Conservation (phyloP, 129 eudicot genomes). For the Pittosporum tobira region DNA sequence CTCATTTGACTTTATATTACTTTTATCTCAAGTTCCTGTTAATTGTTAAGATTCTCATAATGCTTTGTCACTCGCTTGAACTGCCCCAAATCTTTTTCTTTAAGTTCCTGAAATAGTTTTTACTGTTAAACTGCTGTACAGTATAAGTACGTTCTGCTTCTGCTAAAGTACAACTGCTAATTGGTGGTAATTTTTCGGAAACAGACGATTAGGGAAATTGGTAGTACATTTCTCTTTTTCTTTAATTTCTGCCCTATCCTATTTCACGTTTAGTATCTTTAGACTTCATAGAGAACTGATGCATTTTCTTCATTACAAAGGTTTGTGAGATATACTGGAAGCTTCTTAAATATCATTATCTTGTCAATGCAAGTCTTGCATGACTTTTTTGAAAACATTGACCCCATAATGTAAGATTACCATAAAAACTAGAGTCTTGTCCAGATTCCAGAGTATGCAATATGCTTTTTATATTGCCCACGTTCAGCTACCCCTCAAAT, state of each 20-base stretch:
- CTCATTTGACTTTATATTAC: background rate
- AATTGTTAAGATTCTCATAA: background rate
- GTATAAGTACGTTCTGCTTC: background rate
- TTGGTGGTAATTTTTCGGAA: too few relatives aligned
- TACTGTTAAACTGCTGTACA: background rate
- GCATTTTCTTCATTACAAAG: background rate
- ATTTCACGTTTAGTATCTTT: too few relatives aligned
- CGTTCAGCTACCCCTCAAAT: background rate
- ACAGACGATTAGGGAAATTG: too few relatives aligned
- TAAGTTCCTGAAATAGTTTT: background rate
- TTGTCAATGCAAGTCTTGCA: background rate
- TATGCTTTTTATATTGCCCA: background rate
- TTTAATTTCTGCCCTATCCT: background rate
- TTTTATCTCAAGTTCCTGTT: background rate
- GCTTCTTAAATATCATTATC: background rate
- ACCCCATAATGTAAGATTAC: background rate
- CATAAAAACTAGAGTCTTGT: too few relatives aligned
- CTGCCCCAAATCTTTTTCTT: background rate
- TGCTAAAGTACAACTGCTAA: background rate
- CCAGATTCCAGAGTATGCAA: too few relatives aligned
- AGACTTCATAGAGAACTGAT: too few relatives aligned
- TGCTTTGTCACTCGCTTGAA: background rate
- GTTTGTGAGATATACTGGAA: background rate
- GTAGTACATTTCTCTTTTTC: background rate
- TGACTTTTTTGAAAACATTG: background rate